Evolutionary conservation across 352 stramenopile genomes (phyloP).

Genomic region (Globisporangium cylindrosporum): DNA sequence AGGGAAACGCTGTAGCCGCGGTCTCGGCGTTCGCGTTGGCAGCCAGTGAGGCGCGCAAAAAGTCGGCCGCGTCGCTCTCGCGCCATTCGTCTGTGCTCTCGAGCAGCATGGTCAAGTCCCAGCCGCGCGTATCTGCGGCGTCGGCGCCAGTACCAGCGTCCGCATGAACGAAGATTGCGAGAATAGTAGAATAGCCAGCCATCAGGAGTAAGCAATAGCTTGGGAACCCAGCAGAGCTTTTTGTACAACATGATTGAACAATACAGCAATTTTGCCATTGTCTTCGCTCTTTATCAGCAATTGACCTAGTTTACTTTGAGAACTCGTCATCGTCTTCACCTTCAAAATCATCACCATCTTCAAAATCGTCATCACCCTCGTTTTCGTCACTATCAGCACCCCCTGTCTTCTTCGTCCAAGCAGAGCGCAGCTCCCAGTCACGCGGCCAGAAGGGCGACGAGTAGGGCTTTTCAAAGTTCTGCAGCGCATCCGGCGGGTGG

Average conservation of each 20-base stretch:
- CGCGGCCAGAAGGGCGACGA: conserved; percentile 71
- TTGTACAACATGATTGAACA: not conserved
- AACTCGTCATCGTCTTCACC: not conserved
- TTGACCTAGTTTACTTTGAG: not conserved
- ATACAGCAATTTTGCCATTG: not conserved
- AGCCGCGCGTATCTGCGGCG: conserved; percentile 1
- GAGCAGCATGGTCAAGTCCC: conserved; percentile 13
- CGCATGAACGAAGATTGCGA: not conserved
- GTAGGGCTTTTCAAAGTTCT: conserved; percentile 67
- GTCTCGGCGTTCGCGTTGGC: conserved; percentile 52
- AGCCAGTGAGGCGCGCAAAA: conserved; percentile 45
- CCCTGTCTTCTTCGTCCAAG: conserved; percentile 1
- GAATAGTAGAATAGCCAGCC: not conserved
- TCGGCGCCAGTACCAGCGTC: not conserved
- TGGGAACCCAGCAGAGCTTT: not conserved
- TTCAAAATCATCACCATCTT: conserved; percentile 11
- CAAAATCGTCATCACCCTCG: conserved; percentile 9
- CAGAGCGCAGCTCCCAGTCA: conserved; percentile 57
- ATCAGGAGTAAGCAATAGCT: not conserved
- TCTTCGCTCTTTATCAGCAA: not conserved
- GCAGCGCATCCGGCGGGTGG: conserved; percentile 72
- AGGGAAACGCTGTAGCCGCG: conserved; percentile 33
- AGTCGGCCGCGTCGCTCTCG: conserved; percentile 51
- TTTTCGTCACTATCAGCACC: not conserved
- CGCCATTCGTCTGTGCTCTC: conserved; percentile 35